These are phyloP conservation scores for Coemansia sp. DNA, from an alignment of 192 early-diverging fungal genomes.

Conservation along the genomic window DNA sequence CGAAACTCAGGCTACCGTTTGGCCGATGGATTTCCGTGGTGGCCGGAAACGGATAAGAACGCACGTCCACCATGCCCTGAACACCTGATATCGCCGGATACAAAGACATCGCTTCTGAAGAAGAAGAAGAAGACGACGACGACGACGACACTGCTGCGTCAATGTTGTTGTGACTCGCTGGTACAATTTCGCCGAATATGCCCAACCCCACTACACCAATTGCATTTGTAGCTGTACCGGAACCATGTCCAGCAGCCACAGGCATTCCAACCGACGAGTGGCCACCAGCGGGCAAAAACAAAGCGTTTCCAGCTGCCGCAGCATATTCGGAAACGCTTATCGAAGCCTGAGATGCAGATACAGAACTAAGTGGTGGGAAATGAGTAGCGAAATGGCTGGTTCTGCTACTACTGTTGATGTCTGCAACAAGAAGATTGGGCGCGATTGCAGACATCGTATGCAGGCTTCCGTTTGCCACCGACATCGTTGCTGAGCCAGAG, in stretches of 20 bases:
- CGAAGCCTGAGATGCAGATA: neutral
- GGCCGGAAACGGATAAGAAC: neutral
- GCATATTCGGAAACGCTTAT: neutral
- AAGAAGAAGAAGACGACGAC: neutral
- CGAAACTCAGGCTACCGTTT: neutral
- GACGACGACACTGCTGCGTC: neutral
- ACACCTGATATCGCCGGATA: neutral
- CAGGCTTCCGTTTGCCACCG: neutral
- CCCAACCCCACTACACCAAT: neutral
- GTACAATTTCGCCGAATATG: neutral
- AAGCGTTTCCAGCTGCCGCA: neutral
- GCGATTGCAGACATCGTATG: neutral
- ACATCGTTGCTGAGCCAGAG: neutral
- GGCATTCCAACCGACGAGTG: too few species aligned
- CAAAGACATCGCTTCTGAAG: neutral
- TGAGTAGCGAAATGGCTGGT: conserved; percentile 3
- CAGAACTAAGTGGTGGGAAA: neutral
- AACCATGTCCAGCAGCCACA: too few species aligned
- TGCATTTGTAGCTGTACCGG: neutral
- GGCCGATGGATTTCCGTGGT: neutral
- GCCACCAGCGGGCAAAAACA: neutral
- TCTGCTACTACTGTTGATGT: neutral
- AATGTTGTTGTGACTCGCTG: neutral
- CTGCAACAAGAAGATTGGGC: neutral
- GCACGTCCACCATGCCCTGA: neutral